Conservation (phyloP, 2,329 filamentous ascomycete species). For the Arthroderma sp. region DNA sequence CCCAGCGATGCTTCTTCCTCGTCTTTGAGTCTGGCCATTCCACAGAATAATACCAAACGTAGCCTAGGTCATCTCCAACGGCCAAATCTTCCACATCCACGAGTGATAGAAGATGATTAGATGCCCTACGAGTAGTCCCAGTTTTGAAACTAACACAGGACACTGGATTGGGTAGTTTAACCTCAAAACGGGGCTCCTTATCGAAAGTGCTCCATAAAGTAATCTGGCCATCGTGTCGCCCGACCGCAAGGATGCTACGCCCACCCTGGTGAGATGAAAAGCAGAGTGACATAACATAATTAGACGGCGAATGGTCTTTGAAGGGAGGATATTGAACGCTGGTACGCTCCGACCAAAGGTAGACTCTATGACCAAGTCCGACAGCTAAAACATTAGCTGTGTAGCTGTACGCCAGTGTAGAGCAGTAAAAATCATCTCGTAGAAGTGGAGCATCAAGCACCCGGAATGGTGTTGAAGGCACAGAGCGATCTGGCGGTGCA, state of each 20-base stretch:
- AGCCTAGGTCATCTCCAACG: conserved; percentile 70
- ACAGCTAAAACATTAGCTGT: conserved; percentile 67
- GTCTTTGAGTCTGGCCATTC: conserved; percentile 54
- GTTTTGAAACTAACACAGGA: conserved; percentile 76
- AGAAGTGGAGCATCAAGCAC: conserved; percentile 79
- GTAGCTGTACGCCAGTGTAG: conserved; percentile 70
- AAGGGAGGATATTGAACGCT: conserved; percentile 51
- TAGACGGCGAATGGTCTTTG: conserved; percentile 34
- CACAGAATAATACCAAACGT: conserved; percentile 75
- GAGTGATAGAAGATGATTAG: conserved; percentile 33
- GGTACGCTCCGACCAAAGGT: conserved; percentile 71
- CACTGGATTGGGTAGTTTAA: conserved; percentile 57
- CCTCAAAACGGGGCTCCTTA: conserved; percentile 56
- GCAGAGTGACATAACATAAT: conserved; percentile 66
- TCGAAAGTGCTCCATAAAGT: conserved; percentile 62
- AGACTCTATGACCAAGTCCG: conserved; percentile 64
- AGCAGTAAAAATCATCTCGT: conserved; percentile 95
- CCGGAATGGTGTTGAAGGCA: conserved; percentile 66
- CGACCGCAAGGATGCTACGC: conserved; percentile 72
- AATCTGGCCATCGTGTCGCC: conserved; percentile 63
- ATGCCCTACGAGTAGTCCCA: conserved; percentile 37
- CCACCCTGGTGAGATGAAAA: conserved; percentile 71
- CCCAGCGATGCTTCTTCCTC: conserved; percentile 60
- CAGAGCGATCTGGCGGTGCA: conserved; percentile 25
- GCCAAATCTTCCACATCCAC: conserved; percentile 70